Evolutionary conservation across 345 rosid species (phyloP).

Genomic region (Psidium friedrichsthalianum): DNA sequence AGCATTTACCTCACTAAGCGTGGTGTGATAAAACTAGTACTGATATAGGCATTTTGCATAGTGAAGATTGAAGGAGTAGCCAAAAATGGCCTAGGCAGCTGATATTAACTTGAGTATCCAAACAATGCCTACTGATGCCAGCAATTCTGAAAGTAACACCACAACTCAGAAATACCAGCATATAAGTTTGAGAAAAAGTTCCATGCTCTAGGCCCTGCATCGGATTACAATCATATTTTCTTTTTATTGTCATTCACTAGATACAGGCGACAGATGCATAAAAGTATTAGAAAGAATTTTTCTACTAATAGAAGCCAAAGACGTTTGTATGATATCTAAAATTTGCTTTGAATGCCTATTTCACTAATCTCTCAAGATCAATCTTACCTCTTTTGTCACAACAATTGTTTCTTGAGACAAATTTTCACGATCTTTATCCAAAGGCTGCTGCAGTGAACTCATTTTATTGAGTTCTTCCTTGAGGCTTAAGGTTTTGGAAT

Average conservation of each 20-base stretch:
- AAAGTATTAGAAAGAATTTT: not conserved
- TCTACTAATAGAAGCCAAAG: not conserved
- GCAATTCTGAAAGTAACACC: not conserved
- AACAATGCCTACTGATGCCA: not conserved
- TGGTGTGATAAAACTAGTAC: not conserved
- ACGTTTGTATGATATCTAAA: not conserved
- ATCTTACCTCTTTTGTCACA: conserved; percentile 43
- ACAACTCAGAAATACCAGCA: not conserved
- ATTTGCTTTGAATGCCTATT: not conserved
- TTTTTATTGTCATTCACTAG: not conserved
- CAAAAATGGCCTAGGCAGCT: not conserved
- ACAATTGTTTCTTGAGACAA: conserved; percentile 20
- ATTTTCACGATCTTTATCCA: conserved; percentile 22
- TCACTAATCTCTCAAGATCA: not conserved
- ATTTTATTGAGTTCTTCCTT: conserved; percentile 51
- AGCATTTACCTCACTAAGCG: not conserved
- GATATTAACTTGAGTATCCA: not conserved
- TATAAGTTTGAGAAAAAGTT: not conserved
- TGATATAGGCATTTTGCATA: not conserved
- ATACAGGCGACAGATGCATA: not conserved
- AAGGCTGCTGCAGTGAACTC: conserved; percentile 19
- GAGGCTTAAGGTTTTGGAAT: conserved; percentile 57
- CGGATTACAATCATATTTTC: not conserved
- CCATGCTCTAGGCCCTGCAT: not conserved
- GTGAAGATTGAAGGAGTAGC: not conserved